Percentiles rank a stretch among this genome's conserved stretches.
These are phyloP conservation scores for Backusella sp. DNA, from an alignment of 192 early-diverging fungal genomes.

Conservation along the genomic window DNA sequence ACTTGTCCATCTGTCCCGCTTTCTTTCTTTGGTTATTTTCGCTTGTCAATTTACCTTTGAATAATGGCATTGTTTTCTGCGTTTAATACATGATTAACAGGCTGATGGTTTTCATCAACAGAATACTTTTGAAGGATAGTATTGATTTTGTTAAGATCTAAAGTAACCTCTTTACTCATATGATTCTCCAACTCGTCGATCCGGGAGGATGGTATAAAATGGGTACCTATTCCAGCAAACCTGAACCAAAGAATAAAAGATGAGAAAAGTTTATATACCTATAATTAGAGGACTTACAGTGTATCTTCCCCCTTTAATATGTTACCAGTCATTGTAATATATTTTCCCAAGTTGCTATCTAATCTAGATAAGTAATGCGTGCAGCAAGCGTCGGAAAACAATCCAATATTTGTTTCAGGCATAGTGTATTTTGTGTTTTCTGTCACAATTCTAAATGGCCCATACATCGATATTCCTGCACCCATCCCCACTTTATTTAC, in stretches of 20 bases:
- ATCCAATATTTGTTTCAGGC: slow-evolving; percentile 95
- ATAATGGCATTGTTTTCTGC: too few relatives aligned
- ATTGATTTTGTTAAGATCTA: slow-evolving; percentile 80
- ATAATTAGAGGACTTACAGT: slow-evolving; percentile 47
- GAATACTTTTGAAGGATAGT: slow-evolving; percentile 77
- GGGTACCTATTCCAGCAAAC: slow-evolving; percentile 91
- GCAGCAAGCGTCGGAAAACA: slow-evolving; percentile 91
- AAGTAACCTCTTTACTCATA: slow-evolving; percentile 66
- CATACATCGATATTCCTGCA: slow-evolving; percentile 89
- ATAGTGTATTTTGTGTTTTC: slow-evolving; percentile 96
- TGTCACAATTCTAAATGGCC: slow-evolving; percentile 92
- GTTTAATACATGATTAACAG: background rate
- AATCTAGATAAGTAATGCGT: slow-evolving; percentile 91
- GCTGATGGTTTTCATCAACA: slow-evolving; percentile 36
- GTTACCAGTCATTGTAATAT: slow-evolving; percentile 84
- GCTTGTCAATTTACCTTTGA: too few relatives aligned
- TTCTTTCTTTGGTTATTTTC: too few relatives aligned
- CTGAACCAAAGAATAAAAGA: slow-evolving; percentile 27
- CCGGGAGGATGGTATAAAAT: slow-evolving; percentile 89
- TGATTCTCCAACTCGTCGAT: slow-evolving; percentile 75
- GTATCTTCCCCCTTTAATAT: slow-evolving; percentile 78
- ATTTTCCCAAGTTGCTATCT: slow-evolving; percentile 92
- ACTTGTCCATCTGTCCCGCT: too few relatives aligned
- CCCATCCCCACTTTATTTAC: slow-evolving; percentile 82
- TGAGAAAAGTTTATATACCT: background rate